Base-by-base conservation (phyloP, 371 early-diverging fungal genomes). In the Rhizopus delemar region DNA sequence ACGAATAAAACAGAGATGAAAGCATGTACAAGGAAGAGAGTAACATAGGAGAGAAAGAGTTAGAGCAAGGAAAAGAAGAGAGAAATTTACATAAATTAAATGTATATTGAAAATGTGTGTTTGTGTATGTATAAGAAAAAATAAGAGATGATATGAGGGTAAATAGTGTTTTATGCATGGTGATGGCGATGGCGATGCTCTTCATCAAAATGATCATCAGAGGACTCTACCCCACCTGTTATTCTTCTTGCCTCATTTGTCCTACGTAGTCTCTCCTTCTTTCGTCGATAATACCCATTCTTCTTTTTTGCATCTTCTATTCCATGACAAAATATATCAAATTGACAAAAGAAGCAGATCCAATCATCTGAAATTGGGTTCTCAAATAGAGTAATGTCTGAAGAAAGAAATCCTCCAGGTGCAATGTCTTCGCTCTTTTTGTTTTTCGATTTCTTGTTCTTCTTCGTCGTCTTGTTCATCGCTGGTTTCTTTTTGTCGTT, bases 281-380 rank as follows among this genome's bases (percentile, higher is more conserved):
- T 59, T 13, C 73, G 55, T 51, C 62, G 55, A 39, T 74, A 70
- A 43, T 65, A 76, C 0, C 73, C 71, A 9, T 67, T 73, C 61
- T 74, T 77, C 22, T 65, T 57, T 31, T 66, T 69, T 8, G 74
- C 63, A 0, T 57, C 61, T 35, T 62, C 63, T 12, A 68, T 49
- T 3, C 74, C 78, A 60, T 55, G 35, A 31, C 69, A 64, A 4
- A 77, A 57, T 5, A 77, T 69, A 54, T 74, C 73, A 32, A 70
- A 77, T 46, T 77, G 74, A 52, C 78, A 77, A 55, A 77, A 77
- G 32, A 74, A 57, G 50, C 78, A 77, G 8, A 74, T 72, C 78
- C 78, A 77, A 39, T 77, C 78, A 46, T 74, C 74, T 4, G 74
- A 63, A 34, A 68, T 62, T 15, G 69, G 58, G 48, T 63, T 69